These are phyloP conservation scores for Erythrophleum ivorense DNA, from an alignment of 331 rosid genomes.

Conservation along the genomic window DNA sequence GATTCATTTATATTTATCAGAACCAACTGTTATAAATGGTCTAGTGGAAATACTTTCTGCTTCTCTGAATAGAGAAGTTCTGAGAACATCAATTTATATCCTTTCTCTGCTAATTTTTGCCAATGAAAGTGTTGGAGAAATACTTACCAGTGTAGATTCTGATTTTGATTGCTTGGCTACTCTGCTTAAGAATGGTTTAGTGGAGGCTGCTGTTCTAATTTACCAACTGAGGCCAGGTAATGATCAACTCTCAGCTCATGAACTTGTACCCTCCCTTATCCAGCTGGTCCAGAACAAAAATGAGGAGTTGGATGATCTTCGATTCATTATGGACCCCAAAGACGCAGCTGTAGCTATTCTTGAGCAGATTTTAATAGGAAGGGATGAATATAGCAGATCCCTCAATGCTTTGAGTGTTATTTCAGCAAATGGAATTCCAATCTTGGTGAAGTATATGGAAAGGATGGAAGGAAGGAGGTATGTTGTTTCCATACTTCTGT, in stretches of 20 bases:
- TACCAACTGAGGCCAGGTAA: conserved; percentile 74
- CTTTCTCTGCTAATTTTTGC: conserved; percentile 74
- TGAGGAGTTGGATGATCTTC: conserved; percentile 65
- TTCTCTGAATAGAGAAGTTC: conserved; percentile 68
- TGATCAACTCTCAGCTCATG: conserved; percentile 73
- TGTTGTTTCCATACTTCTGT: conserved; percentile 73
- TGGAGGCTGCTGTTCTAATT: conserved; percentile 83
- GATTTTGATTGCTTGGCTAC: conserved; percentile 88
- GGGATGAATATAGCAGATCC: conserved; percentile 76
- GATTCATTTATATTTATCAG: conserved; percentile 71
- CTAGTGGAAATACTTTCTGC: conserved; percentile 83
- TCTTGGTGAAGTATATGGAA: conserved; percentile 62
- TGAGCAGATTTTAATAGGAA: conserved; percentile 79
- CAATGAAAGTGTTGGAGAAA: conserved; percentile 72
- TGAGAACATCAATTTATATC: conserved; percentile 73
- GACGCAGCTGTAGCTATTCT: conserved; percentile 77
- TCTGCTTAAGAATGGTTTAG: conserved; percentile 79
- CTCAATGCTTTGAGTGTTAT: conserved; percentile 67
- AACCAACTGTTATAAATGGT: conserved; percentile 74
- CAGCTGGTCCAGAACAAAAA: conserved; percentile 58
- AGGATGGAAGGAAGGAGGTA: conserved; percentile 67
- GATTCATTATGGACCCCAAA: conserved; percentile 68
- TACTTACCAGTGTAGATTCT: conserved; percentile 79
- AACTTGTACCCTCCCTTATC: conserved; percentile 70
- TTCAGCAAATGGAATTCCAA: conserved; percentile 80